Evolutionary conservation across 768 basidiomycete genomes (phyloP), one percentile per base, ranked within the genome.

Genomic region (Multifurca ochricompacta): DNA sequence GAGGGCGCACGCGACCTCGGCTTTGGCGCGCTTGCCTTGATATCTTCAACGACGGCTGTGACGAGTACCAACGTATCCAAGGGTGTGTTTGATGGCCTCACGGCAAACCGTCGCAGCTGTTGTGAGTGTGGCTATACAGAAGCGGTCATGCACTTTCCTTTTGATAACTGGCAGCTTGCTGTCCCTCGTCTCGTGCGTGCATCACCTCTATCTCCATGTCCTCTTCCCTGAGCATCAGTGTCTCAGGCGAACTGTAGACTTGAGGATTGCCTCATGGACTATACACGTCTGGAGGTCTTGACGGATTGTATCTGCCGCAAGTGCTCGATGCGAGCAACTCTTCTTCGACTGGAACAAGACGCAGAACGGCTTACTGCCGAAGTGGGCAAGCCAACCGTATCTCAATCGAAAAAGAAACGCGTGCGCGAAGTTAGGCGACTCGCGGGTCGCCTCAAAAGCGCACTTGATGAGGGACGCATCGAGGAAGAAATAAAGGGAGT

Each of bases 281-380:
- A 94, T 67, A 95, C 92, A 27, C 78, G 84, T 10, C 76, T 95
- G 28, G 96, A 99, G 66, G 69, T 88, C 32, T 76, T 99, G 42
- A 80, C 79, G n/a, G 93, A 94, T 64, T 95, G 92, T 62, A 82
- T 91, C 25, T 99, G 96, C 69, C 83, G 93, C 19, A 84, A 85
- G 57, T 99, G 96, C 65, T 91, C 92, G 1, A 73, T 98, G 56
- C 71, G 82, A 5, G 83, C 85, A 16, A 98, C 96, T 0, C 79
- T 81, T 60, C 71, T 71, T 44, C 74, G 82, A 43, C 74, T 94
- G 51, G 67, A 72, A 36, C 69, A 77, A 8, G 91, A 94, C 51
- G 72, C 81, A 4, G 77, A 81, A 32, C 70, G 74, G 19, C 71
- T 92, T n/a, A 58, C 67, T 8, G 67, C 62, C 37, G 61, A 64